phyloP scores from a whole-genome alignment of 768 basidiomycete genomes.

The Amyloporia xantha region DNA sequence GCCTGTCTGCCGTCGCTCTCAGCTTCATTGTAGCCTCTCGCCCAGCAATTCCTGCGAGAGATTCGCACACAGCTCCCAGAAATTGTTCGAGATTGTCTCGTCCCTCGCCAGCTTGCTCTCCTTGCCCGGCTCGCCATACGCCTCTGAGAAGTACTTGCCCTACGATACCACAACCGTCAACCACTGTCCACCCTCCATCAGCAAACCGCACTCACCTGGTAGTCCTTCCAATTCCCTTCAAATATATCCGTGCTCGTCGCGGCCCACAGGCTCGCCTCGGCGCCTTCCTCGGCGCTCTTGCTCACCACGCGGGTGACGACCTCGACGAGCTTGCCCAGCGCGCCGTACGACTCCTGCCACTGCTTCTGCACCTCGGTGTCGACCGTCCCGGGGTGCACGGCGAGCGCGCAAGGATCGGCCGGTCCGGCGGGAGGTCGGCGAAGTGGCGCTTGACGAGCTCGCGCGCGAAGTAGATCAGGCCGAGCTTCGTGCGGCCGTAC shows the following conservation, averaged over 20 bases:
- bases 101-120: conserved; percentile 21
- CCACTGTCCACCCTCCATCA: neutral
- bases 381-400: conserved; percentile 25
- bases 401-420: conserved; percentile 19
- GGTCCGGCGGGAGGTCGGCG: conserved; percentile 5
- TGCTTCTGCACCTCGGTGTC: conserved; percentile 23
- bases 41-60: conserved; percentile 20
- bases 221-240: conserved; percentile 22
- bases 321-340: conserved; percentile 18
- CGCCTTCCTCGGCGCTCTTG: conserved; percentile 24
- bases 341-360: conserved; percentile 21
- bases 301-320: conserved; percentile 12
- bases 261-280: conserved; percentile 25
- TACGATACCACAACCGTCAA: neutral
- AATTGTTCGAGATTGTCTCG: conserved; percentile 13
- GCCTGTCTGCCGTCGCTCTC: too few species aligned
- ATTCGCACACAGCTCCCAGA: conserved; percentile 19
- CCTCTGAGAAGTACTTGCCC: conserved; percentile 24
- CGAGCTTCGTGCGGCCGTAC: conserved; percentile 21
- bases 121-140: conserved; percentile 19
- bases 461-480: conserved; percentile 19
- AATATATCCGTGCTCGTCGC: conserved; percentile 22
- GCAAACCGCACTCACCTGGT: conserved; percentile 14
- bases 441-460: conserved; percentile 20
- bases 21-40: conserved; percentile 17